Percentiles rank a stretch among this genome's conserved stretches.
These are phyloP conservation scores for Aquanectria penicillioides DNA, from an alignment of 2,329 filamentous ascomycete species.

Conservation along the genomic window DNA sequence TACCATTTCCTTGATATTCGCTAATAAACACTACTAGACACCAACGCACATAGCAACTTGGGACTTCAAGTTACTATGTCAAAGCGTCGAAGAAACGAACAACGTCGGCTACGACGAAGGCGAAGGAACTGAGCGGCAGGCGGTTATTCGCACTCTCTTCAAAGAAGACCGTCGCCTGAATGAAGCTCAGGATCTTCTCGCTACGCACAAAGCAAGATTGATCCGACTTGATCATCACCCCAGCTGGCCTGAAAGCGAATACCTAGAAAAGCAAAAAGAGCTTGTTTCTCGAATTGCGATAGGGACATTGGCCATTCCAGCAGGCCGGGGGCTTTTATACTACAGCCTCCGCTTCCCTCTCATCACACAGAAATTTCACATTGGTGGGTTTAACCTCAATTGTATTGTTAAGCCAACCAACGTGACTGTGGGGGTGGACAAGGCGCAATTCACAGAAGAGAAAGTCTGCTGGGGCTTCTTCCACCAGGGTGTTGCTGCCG, in stretches of 20 bases:
- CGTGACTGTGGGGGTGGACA: constrained; percentile 93
- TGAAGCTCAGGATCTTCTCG: constrained; percentile 86
- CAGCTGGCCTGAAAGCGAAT: constrained; percentile 84
- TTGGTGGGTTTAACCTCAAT: constrained; percentile 90
- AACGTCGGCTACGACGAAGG: constrained; percentile 76
- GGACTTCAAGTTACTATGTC: constrained; percentile 83
- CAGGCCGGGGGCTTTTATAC: constrained; percentile 87
- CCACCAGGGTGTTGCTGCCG: constrained; percentile 93
- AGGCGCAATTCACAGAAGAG: constrained; percentile 87
- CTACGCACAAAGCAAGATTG: constrained; percentile 81
- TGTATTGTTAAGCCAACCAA: constrained; percentile 93
- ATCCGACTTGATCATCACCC: constrained; percentile 81
- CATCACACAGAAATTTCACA: constrained; percentile 89
- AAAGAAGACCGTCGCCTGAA: constrained; percentile 89
- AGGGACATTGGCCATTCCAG: constrained; percentile 87
- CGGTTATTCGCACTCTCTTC: constrained; percentile 88
- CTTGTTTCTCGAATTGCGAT: constrained; percentile 87
- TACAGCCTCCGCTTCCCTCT: constrained; percentile 89
- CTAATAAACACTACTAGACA: constrained; percentile 52
- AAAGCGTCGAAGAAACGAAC: constrained; percentile 68
- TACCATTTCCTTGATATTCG: neutral
- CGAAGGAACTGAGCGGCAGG: constrained; percentile 84
- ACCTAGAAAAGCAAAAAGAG: constrained; percentile 92
- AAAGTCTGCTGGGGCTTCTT: constrained; percentile 99
- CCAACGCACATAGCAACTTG: constrained; percentile 73